Conservation (phyloP, 2,329 filamentous ascomycete genomes). For the Fusarium sp. region DNA sequence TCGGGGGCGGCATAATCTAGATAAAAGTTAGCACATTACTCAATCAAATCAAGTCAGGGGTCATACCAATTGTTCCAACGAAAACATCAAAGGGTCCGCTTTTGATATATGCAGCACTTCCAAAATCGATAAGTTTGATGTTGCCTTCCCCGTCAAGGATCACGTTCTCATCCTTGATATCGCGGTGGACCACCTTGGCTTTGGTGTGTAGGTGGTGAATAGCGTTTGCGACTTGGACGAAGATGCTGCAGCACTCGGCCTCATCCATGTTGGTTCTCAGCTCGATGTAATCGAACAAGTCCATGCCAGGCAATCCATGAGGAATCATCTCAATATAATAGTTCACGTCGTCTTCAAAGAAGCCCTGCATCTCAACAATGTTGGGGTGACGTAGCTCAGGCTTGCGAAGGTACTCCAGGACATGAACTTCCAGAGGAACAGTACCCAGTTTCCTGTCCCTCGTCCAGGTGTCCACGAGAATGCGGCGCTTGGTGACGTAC, state of each 20-base stretch:
- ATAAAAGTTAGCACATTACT: conserved; percentile 14
- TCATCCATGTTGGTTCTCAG: conserved; percentile 97
- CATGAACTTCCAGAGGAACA: conserved; percentile 96
- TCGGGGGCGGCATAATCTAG: conserved; percentile 98
- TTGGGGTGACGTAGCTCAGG: conserved; percentile 75
- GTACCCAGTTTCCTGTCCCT: conserved; percentile 92
- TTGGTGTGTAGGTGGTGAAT: conserved; percentile 92
- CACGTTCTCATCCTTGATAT: conserved; percentile 99
- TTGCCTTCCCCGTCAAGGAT: conserved; percentile 93
- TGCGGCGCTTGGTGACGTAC: conserved; percentile 96
- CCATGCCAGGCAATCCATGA: conserved; percentile 95
- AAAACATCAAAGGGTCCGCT: conserved; percentile 99
- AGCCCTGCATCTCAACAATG: conserved; percentile 78
- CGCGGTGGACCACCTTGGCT: conserved; percentile 91
- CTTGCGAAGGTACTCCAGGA: conserved; percentile 88
- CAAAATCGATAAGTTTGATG: conserved; percentile 98
- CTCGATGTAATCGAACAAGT: conserved; percentile 99
- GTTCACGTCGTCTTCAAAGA: conserved; percentile 84
- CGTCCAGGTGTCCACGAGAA: conserved; percentile 98
- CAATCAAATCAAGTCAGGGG: not conserved
- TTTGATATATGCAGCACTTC: conserved; percentile 97
- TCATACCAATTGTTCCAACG: conserved; percentile 92
- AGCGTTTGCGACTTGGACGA: conserved; percentile 89
- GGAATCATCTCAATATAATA: conserved; percentile 99
- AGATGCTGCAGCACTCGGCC: conserved; percentile 91